Percentiles rank a stretch among this genome's conserved stretches.
phyloP scores from a whole-genome alignment of 2,329 filamentous ascomycete genomes.

The Apiospora hydei region DNA sequence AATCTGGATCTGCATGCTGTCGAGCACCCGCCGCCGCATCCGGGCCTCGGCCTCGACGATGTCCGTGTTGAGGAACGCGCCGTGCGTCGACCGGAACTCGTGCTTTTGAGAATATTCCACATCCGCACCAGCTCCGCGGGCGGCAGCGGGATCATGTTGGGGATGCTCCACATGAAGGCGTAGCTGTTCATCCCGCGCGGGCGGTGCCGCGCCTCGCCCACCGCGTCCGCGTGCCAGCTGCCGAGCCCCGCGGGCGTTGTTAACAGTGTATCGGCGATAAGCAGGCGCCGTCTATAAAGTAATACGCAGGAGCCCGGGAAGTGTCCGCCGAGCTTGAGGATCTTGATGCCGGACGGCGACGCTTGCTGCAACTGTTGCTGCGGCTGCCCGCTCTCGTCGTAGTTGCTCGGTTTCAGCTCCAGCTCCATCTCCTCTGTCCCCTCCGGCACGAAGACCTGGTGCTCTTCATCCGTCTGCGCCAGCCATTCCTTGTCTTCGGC shows the following conservation, averaged over 20 bases:
- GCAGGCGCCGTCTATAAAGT: constrained; percentile 66
- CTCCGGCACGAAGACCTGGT: constrained; percentile 53
- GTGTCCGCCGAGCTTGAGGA: constrained; percentile 78
- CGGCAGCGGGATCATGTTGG: constrained; percentile 75
- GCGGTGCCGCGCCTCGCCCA: constrained; percentile 44
- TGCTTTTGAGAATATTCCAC: constrained; percentile 71
- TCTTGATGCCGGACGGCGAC: constrained; percentile 57
- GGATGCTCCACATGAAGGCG: constrained; percentile 79
- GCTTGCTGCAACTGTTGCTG: background rate
- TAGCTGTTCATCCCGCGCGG: constrained; percentile 61
- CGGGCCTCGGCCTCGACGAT: constrained; percentile 56
- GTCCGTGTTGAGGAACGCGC: constrained; percentile 70
- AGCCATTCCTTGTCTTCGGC: constrained; percentile 72
- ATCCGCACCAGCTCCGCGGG: constrained; percentile 70
- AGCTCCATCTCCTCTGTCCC: constrained; percentile 52
- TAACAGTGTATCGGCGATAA: constrained; percentile 80
- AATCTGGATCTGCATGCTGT: constrained; percentile 80
- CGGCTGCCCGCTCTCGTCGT: background rate
- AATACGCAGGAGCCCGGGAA: constrained; percentile 78
- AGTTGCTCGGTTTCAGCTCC: constrained; percentile 20
- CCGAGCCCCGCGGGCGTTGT: constrained; percentile 68
- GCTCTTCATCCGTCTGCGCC: constrained; percentile 49
- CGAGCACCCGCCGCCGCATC: constrained; percentile 70
- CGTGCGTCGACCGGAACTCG: constrained; percentile 71
- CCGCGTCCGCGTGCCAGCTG: constrained; percentile 54